Base-by-base conservation (phyloP, 176 grass and related monocot genomes). In the sorghum (Sorghum bicolor) region DNA sequence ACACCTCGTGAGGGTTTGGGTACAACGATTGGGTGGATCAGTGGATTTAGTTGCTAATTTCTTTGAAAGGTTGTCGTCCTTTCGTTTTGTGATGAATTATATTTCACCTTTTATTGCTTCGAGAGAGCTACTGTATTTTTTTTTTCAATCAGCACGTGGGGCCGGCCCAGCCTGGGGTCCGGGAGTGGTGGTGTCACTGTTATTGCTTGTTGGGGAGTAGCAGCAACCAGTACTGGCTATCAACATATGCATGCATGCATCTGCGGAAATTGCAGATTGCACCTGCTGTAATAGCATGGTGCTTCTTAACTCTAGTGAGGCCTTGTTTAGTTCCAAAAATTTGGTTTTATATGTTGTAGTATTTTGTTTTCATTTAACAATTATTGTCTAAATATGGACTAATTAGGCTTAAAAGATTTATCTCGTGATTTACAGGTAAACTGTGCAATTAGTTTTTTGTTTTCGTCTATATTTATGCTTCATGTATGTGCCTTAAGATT, bases 11-110 rank as follows among this genome's bases (percentile, higher is more conserved):
- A 73, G 57, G 73, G 17, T 78, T 82, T 62, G 79, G 73, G 84
- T 90, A 90, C 88, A 86, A 86, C 43, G 37, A 74, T 73, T 78
- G 58, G 74, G 88, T 90, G 79, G 58, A 86, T 74, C 57, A 79
- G n/a, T 31, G 70, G 14, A 74, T 83, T 86, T 82, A 14, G 22
- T 24, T 72, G 52, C 14, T 41, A 64, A 77, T 19, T 39, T 36
- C 64, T 55, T 73, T 73, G 79, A 73, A 60, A 83, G 19, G 67
- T 78, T 64, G 64, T 77, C 73, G 2, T 60, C 22, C 22, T 55
- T 60, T 70, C 47, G 29, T 73, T 32, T 67, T 81, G 22, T 73
- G 14, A 16, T 82, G 4, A 28, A 66, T 10, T 65, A 65, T 65
- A 48, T 55, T 75, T n/a, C 1, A 64, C 38, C 34, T 65, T 57